Conservation (phyloP, 2,329 filamentous ascomycete species). For the Aspergillus melleus region DNA sequence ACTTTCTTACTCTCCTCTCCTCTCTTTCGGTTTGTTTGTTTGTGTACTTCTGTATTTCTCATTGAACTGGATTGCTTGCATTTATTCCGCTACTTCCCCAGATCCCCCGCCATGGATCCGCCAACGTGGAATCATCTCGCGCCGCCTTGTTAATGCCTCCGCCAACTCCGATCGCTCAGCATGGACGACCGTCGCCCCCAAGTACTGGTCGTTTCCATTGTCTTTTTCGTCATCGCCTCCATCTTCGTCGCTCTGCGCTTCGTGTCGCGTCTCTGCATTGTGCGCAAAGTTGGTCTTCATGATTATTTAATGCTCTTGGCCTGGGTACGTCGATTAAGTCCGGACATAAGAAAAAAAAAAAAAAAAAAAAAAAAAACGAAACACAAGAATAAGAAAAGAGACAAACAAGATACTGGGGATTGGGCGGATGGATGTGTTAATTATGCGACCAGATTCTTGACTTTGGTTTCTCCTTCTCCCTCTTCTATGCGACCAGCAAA, state of each 20-base stretch:
- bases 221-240: conserved; percentile 63
- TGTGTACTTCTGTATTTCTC: not conserved
- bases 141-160: not conserved
- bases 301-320: conserved; percentile 80
- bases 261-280: conserved; percentile 69
- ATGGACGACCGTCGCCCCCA: conserved; percentile 38
- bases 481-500: conserved; percentile 45
- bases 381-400: no score
- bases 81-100: not conserved
- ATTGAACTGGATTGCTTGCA: no score
- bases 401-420: not conserved
- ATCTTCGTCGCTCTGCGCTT: conserved; percentile 75
- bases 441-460: conserved; percentile 37
- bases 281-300: conserved; percentile 70
- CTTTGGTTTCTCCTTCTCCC: conserved; percentile 48
- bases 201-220: conserved; percentile 45
- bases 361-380: no score
- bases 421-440: not conserved
- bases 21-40: not conserved
- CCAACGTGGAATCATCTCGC: not conserved
- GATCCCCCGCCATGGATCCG: not conserved
- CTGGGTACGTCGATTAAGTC: conserved; percentile 55
- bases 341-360: no score
- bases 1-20: not conserved
- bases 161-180: conserved; percentile 13